phyloP scores from a whole-genome alignment of 768 basidiomycete species.

The Stropharia rugosoannulata region DNA sequence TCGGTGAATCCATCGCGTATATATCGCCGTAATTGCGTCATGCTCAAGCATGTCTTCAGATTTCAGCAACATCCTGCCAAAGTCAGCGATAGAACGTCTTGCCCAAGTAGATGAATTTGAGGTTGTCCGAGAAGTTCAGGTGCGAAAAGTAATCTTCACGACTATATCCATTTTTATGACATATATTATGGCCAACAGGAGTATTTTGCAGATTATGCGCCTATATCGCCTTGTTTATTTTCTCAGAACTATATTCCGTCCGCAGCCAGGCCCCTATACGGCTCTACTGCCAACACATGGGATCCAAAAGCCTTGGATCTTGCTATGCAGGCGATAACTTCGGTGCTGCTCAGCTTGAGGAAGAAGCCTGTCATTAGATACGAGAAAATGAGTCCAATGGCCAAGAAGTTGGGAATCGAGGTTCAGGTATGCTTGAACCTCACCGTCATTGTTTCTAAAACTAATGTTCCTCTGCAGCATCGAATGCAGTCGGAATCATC shows the following conservation, averaged over 20 bases:
- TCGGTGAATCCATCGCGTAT: conserved; percentile 59
- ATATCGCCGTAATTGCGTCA: conserved; percentile 10
- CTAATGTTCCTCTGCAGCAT: conserved; percentile 44
- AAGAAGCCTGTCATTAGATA: conserved; percentile 95
- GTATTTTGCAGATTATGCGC: conserved; percentile 96
- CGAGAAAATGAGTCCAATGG: conserved; percentile 91
- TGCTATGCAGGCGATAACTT: conserved; percentile 78
- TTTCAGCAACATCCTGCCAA: conserved; percentile 93
- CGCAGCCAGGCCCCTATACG: conserved; percentile 63
- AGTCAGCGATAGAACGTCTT: conserved; percentile 86
- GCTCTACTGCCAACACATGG: conserved; percentile 72
- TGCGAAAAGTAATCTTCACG: conserved; percentile 30
- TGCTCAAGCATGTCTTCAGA: conserved; percentile 45
- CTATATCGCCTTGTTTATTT: conserved; percentile 83
- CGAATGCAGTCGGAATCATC: conserved; percentile 77
- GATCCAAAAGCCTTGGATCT: conserved; percentile 70
- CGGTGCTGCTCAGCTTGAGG: conserved; percentile 90
- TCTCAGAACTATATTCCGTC: conserved; percentile 80
- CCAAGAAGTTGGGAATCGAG: conserved; percentile 84
- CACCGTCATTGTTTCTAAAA: background rate
- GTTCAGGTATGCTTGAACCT: conserved; percentile 58
- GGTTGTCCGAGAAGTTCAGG: conserved; percentile 96
- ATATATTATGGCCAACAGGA: conserved; percentile 51
- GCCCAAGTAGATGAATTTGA: conserved; percentile 96
- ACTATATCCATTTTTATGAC: background rate